These are phyloP conservation scores for Lagenaria siceraria DNA, from an alignment of 306 rosid species.

Conservation along the genomic window DNA sequence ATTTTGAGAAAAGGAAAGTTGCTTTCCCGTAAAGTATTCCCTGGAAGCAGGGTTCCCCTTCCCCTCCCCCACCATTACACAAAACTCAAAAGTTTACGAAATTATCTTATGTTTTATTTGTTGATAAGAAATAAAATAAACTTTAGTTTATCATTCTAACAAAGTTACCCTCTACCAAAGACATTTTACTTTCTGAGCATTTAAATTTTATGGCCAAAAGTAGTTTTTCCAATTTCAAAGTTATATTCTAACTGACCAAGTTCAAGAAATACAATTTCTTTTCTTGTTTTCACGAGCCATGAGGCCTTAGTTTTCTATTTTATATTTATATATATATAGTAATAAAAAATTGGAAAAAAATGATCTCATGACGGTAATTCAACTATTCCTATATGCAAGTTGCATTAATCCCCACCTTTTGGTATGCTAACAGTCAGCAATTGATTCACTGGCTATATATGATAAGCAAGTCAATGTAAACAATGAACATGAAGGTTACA, in stretches of 20 bases:
- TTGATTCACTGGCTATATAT: background rate
- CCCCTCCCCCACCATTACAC: background rate
- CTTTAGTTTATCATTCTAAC: background rate
- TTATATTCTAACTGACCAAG: background rate
- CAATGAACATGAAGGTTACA: background rate
- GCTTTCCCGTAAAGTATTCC: background rate
- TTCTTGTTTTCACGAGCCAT: background rate
- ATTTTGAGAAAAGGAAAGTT: background rate
- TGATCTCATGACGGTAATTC: background rate
- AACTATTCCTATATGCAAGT: background rate
- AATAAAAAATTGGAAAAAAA: background rate
- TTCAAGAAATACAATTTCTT: background rate
- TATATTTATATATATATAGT: no score
- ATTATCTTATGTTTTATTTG: background rate
- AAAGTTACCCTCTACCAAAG: background rate
- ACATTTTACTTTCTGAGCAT: background rate
- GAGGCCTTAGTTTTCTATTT: background rate
- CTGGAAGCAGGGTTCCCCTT: background rate
- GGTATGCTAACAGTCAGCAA: background rate
- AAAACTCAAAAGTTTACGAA: background rate
- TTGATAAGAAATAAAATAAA: background rate
- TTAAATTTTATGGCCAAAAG: background rate
- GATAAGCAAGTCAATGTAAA: background rate
- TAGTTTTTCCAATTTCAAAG: background rate
- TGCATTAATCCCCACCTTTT: background rate